These are phyloP conservation scores for Entomophthora muscae DNA, from an alignment of 371 early-diverging fungal species.

Conservation along the genomic window DNA sequence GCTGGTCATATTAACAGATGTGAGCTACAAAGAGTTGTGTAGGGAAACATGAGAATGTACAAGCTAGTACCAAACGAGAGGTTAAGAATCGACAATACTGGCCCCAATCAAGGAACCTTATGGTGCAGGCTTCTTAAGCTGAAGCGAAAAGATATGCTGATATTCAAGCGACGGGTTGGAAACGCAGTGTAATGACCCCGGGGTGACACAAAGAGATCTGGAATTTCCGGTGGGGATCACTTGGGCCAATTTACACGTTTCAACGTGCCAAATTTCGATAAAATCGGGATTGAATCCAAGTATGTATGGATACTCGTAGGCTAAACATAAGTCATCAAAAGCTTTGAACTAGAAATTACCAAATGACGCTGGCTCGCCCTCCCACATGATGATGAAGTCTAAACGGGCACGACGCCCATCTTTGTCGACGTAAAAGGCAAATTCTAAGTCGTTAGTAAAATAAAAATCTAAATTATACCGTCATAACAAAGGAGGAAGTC, in stretches of 20 bases:
- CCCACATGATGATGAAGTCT: constrained; percentile 63
- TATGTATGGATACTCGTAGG: constrained; percentile 64
- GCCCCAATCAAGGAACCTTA: neutral
- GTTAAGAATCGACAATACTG: too few species aligned
- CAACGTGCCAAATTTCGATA: constrained; percentile 73
- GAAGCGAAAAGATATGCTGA: constrained; percentile 2
- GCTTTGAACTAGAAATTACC: constrained; percentile 15
- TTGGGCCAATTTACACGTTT: constrained; percentile 47
- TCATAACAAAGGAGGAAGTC: constrained; percentile 81
- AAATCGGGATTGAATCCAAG: constrained; percentile 78
- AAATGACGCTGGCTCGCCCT: constrained; percentile 50
- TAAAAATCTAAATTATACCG: constrained; percentile 18
- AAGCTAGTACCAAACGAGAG: too few species aligned
- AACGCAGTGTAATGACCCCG: constrained; percentile 12
- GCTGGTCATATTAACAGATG: too few species aligned
- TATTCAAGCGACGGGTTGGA: neutral
- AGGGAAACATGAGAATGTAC: too few species aligned
- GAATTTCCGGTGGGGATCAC: constrained; percentile 40
- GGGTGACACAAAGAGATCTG: constrained; percentile 30
- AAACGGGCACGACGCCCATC: constrained; percentile 54
- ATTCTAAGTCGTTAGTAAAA: constrained; percentile 23
- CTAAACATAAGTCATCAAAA: constrained; percentile 20
- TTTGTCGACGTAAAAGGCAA: constrained; percentile 77
- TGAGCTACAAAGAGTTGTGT: too few species aligned
- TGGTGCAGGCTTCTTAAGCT: neutral